phyloP scores from a whole-genome alignment of 2,329 filamentous ascomycete species.

The Ascochyta lentis region DNA sequence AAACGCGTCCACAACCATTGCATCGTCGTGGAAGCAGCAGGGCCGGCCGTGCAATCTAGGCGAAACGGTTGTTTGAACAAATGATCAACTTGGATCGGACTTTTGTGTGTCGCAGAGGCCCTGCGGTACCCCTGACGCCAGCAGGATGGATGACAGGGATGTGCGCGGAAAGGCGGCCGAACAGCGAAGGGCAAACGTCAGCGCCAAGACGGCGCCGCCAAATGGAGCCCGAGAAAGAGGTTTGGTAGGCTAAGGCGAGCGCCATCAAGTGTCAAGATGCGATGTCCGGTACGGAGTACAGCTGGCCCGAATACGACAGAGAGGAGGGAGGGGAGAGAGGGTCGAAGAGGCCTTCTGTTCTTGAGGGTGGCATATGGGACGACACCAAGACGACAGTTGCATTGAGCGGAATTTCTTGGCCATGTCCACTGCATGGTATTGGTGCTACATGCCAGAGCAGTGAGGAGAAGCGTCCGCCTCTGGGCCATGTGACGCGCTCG shows the following conservation, averaged over 20 bases:
- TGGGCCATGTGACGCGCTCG: neutral
- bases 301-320: neutral
- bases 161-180: constrained; percentile 5
- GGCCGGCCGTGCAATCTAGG: neutral
- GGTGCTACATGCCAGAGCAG: constrained; percentile 17
- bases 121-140: constrained; percentile 11
- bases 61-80: constrained; percentile 12
- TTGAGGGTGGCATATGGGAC: neutral
- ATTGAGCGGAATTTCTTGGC: constrained; percentile 18
- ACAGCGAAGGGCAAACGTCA: constrained; percentile 4
- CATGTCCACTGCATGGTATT: constrained; percentile 14
- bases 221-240: constrained; percentile 1
- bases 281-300: constrained; percentile 8
- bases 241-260: neutral
- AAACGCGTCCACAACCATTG: constrained; percentile 6
- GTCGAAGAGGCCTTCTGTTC: neutral
- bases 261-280: neutral
- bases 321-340: neutral
- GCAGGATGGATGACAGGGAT: constrained; percentile 3
- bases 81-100: constrained; percentile 2
- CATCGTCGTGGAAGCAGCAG: neutral
- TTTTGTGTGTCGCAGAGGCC: constrained; percentile 1
- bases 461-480: constrained; percentile 2
- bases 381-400: neutral
- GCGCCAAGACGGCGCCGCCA: constrained; percentile 10